Evolutionary conservation across 768 basidiomycete species (phyloP).

Genomic region (Podaxis mareebaensis): DNA sequence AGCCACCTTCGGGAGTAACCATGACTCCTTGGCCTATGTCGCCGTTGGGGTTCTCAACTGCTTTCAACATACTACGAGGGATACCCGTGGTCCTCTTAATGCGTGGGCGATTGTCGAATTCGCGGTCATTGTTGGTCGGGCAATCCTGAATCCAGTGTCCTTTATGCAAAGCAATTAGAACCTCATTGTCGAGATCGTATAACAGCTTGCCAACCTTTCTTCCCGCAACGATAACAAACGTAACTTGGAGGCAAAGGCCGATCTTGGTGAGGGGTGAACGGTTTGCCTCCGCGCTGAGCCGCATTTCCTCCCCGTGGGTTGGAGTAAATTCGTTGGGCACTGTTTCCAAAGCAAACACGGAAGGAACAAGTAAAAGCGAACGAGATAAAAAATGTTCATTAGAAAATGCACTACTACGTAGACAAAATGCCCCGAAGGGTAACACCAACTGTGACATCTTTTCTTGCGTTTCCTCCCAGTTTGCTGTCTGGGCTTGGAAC

Average conservation of each 20-base stretch:
- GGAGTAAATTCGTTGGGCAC: conserved; percentile 68
- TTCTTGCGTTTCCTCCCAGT: conserved; percentile 99
- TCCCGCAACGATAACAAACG: conserved; percentile 97
- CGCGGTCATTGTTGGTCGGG: conserved; percentile 95
- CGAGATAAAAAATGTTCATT: conserved; percentile 58
- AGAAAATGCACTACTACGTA: conserved; percentile 70
- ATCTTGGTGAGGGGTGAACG: conserved; percentile 54
- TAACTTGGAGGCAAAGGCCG: conserved; percentile 91
- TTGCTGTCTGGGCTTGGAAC: conserved; percentile 91
- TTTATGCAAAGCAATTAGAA: conserved; percentile 33
- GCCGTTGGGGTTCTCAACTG: conserved; percentile 85
- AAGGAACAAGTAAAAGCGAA: conserved; percentile 27
- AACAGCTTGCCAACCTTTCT: conserved; percentile 73
- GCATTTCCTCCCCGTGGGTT: conserved; percentile 69
- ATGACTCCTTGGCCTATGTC: conserved; percentile 86
- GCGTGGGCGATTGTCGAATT: conserved; percentile 90
- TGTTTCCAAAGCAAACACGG: conserved; percentile 33
- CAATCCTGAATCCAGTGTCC: conserved; percentile 99
- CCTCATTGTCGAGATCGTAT: not conserved
- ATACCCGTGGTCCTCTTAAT: conserved; percentile 99
- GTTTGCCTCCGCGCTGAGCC: conserved; percentile 62
- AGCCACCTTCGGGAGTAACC: conserved; percentile 98
- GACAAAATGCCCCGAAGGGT: conserved; percentile 56
- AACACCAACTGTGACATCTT: conserved; percentile 99
- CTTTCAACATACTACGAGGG: conserved; percentile 94